Evolutionary conservation across 2,329 filamentous ascomycete genomes (phyloP).

Genomic region (Tolypocladium album): DNA sequence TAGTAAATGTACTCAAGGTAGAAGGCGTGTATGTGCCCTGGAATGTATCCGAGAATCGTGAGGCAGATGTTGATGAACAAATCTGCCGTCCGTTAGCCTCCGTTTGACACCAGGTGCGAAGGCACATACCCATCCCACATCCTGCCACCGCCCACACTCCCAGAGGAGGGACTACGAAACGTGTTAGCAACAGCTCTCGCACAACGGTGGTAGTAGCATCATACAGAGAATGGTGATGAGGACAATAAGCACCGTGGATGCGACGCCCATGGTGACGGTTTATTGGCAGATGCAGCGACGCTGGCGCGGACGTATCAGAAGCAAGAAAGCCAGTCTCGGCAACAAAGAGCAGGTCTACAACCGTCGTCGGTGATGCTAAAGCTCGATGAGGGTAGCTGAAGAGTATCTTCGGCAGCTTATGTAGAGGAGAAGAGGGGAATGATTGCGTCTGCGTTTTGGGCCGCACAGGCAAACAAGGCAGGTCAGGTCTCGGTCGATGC

Average conservation of each 20-base stretch:
- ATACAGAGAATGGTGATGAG: conserved; percentile 43
- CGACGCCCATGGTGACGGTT: conserved; percentile 34
- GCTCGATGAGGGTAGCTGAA: neutral
- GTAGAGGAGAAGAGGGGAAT: neutral
- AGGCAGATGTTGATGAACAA: conserved; percentile 57
- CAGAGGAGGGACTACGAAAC: conserved; percentile 49
- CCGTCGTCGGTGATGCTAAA: neutral
- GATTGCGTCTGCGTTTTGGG: conserved; percentile 3
- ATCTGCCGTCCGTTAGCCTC: conserved; percentile 27
- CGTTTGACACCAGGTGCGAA: neutral
- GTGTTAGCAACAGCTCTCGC: conserved; percentile 8
- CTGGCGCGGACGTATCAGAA: neutral
- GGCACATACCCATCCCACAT: conserved; percentile 42
- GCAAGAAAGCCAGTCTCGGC: neutral
- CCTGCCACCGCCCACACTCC: conserved; percentile 55
- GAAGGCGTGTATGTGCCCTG: conserved; percentile 71
- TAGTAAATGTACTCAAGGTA: conserved; percentile 80
- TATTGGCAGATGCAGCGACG: neutral
- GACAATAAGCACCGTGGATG: conserved; percentile 36
- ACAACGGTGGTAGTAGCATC: conserved; percentile 10
- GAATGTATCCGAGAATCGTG: conserved; percentile 60
- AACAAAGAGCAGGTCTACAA: neutral
- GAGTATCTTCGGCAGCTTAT: neutral
- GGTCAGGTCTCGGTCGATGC: neutral
- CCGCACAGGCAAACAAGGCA: neutral